phyloP scores from a whole-genome alignment of 495 filamentous ascomycete species.

The Viridothelium virens region DNA sequence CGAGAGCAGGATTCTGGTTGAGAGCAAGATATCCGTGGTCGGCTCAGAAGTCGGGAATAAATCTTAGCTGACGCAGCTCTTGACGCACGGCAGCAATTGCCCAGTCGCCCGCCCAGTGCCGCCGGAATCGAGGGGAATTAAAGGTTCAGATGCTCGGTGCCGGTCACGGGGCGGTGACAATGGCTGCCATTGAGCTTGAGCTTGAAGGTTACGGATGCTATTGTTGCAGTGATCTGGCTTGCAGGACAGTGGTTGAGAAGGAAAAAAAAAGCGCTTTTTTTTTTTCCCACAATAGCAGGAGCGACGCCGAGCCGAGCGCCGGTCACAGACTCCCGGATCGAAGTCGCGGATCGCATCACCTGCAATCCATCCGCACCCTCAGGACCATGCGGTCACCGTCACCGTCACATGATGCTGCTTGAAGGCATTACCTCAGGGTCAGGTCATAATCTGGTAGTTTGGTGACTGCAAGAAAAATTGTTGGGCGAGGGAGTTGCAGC shows the following conservation, averaged over 20 bases:
- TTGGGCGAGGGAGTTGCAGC: neutral
- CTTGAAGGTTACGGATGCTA: too few species aligned
- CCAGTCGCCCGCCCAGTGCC: conserved; percentile 1
- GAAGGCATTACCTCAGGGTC: neutral
- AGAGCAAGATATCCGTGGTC: neutral
- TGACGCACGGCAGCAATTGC: conserved; percentile 8
- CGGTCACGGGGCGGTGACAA: neutral
- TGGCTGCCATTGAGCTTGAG: too few species aligned
- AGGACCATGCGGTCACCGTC: neutral
- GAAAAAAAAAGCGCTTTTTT: too few species aligned
- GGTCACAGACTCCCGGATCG: too few species aligned
- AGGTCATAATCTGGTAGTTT: neutral
- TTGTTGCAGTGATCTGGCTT: too few species aligned
- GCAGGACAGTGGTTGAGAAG: too few species aligned
- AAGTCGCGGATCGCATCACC: too few species aligned
- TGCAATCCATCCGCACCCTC: too few species aligned
- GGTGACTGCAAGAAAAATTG: neutral
- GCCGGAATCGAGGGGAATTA: neutral
- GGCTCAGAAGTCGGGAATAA: conserved; percentile 1
- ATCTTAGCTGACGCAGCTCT: conserved; percentile 5
- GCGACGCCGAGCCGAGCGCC: too few species aligned
- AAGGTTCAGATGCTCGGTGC: neutral
- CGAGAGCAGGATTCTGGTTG: neutral
- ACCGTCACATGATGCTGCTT: neutral
- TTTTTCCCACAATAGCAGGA: too few species aligned